Evolutionary conservation across 371 early-diverging fungal species (phyloP), one percentile per base, ranked within the genome.

Genomic region (Lichtheimia ramosa): DNA sequence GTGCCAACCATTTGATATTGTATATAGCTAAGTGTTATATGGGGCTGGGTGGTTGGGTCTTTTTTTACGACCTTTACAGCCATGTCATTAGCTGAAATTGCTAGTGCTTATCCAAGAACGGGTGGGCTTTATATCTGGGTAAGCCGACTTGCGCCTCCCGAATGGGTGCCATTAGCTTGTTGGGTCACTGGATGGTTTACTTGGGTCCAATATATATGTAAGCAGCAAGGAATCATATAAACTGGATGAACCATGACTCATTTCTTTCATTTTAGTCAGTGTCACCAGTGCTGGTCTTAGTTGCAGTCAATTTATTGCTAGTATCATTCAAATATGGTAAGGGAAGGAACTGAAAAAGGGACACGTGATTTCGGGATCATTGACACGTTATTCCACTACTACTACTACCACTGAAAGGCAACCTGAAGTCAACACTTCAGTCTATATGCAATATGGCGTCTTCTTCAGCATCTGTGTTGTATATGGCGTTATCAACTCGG

Each of bases 81-180:
- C 25, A 66, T 86, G 50, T 79, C 84, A 1, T 70, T 90, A 73
- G 91, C 89, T 20, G 91, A 91, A 70, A 91, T 91, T 57, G 88
- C 88, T 67, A 80, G 81, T 53, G 83, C 89, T 12, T 89, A 77
- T 69, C 89, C 89, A n/a, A 88, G 87, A 20, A 82, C 87, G 8
- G 89, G 90, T 50, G 86, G 84, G 42, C 70, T 90, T 14, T 90
- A 90, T 71, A 87, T 83, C 67, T 89, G 86, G 85, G 80, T 85
- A 13, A 71, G 72, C 5, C 63, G 72, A n/a, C 69, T 85, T 23
- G 82, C 83, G 2, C 74, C 79, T 15, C 65, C 78, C 3, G 71
- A 77, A 42, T 85, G 81, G 79, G 79, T 82, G 42, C 85, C 85
- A 16, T 67, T 85, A 57, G 81, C 80, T 23, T 83, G 83, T 14